Percentiles rank a stretch among this genome's conserved stretches.
Evolutionary conservation across 805 yeast genomes (phyloP).

Genomic region (Kodamaea laetipori): DNA sequence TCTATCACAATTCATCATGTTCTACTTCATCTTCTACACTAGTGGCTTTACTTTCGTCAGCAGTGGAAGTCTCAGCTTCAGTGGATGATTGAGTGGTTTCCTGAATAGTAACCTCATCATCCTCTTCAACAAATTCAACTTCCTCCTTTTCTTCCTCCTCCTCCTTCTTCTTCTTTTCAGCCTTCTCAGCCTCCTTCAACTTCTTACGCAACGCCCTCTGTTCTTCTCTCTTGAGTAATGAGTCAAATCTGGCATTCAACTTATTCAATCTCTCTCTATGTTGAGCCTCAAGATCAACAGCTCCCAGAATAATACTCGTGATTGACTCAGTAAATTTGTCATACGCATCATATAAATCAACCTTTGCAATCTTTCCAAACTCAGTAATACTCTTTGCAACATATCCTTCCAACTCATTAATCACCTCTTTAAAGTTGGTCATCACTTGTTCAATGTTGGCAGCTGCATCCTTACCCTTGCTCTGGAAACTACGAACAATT

Average conservation of each 20-base stretch:
- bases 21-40: conserved; percentile 16
- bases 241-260: conserved; percentile 31
- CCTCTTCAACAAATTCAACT: conserved; percentile 10
- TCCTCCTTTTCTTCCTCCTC: conserved; percentile 15
- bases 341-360: conserved; percentile 27
- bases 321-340: conserved; percentile 30
- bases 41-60: too few species aligned
- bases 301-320: conserved; percentile 32
- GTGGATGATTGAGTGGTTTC: conserved; percentile 4
- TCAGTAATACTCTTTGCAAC: conserved; percentile 20
- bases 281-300: conserved; percentile 28
- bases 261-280: conserved; percentile 32
- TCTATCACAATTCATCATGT: conserved; percentile 23
- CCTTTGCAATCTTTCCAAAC: conserved; percentile 26
- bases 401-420: conserved; percentile 31
- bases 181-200: conserved; percentile 29
- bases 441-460: conserved; percentile 30
- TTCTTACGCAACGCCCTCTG: conserved; percentile 37
- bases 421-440: conserved; percentile 26
- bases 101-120: conserved; percentile 2
- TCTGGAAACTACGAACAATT: conserved; percentile 29
- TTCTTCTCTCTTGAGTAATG: conserved; percentile 31
- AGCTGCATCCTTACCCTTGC: conserved; percentile 19
- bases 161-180: conserved; percentile 23
- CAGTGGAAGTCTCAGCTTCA: conserved; percentile 8